These are phyloP conservation scores for Berkeleyomyces basicola DNA, from an alignment of 2,329 filamentous ascomycete species.

Conservation along the genomic window DNA sequence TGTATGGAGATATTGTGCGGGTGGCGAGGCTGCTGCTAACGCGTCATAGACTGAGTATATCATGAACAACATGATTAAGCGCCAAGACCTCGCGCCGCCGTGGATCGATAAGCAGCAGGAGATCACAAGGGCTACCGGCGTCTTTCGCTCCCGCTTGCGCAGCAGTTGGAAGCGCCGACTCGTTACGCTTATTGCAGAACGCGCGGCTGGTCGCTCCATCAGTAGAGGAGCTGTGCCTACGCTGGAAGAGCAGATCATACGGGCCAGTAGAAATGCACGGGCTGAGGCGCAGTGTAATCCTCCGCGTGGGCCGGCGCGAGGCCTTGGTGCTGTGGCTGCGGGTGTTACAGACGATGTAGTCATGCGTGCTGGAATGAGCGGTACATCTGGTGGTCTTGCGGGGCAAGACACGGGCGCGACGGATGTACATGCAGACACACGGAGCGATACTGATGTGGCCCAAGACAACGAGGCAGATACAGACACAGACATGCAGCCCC, in stretches of 20 bases:
- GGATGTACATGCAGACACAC: background rate
- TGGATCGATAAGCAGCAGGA: conserved; percentile 99
- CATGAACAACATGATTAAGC: conserved; percentile 96
- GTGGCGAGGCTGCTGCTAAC: too few species aligned
- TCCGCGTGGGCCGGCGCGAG: conserved; percentile 16
- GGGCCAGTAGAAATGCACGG: conserved; percentile 56
- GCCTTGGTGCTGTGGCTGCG: conserved; percentile 22
- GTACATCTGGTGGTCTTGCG: conserved; percentile 19
- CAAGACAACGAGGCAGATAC: background rate
- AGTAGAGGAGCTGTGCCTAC: conserved; percentile 25
- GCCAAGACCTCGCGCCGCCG: conserved; percentile 84
- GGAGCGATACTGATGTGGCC: background rate
- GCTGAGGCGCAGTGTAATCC: conserved; percentile 56
- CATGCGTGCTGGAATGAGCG: conserved; percentile 25
- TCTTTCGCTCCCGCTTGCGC: conserved; percentile 59
- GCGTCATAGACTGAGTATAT: conserved; percentile 70
- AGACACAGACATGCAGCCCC: conserved; percentile 30
- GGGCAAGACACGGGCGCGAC: conserved; percentile 11
- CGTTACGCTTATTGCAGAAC: conserved; percentile 58
- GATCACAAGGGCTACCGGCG: conserved; percentile 47
- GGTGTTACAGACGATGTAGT: conserved; percentile 32
- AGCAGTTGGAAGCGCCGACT: conserved; percentile 76
- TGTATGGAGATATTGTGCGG: too few species aligned
- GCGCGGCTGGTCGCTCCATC: conserved; percentile 32
- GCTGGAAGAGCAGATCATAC: conserved; percentile 52